Base-by-base conservation (phyloP, 2,329 filamentous ascomycete species). In the Trichoderma sp. region DNA sequence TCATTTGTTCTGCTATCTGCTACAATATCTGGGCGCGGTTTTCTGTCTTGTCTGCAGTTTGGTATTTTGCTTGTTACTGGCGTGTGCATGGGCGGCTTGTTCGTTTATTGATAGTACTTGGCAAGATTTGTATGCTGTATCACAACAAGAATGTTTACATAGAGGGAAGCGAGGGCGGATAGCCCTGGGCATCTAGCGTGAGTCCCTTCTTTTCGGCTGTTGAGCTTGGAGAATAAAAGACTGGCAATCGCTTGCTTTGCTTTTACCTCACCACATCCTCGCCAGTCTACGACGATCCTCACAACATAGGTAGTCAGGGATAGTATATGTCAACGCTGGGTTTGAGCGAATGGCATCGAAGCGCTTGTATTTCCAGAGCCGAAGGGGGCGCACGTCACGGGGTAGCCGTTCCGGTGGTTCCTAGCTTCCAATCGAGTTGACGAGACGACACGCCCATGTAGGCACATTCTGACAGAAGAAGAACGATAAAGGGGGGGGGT, bases 361-460 rank as follows among this genome's bases (percentile, higher is more conserved):
- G 48, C 39, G 48, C 48, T 62, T 62, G 39, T 9, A 28, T 17
- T 39, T 44, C 45, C n/a, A 17, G 26, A 39, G n/a, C 59, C 24
- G n/a, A 39, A 39, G 59, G 34, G 7, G 34, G 34, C 34, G 28
- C 39, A 48, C 56, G 61, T 43, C 52, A 56, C 61, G 41, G 41
- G 51, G 43, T 19, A 39, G 34, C 9, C 41, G n/a, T 14, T 28
- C 21, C 61, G 41, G 61, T 51, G 19, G 28, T 56, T 50, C 61
- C 61, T 63, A 63, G 61, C 21, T 19, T 56, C n/a, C 5, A 52
- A 34, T n/a, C 15, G 14, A 26, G 14, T 14, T 6, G 24, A 26
- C 54, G 59, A 62, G 48, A 34, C 39, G 24, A 54, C 45, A 52
- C 24, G 58, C 58, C 45, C 58, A 43, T 45, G 30, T 30, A 30